These are phyloP conservation scores for Erodium trifolium DNA, from an alignment of 441 rosid genomes.

Conservation along the genomic window DNA sequence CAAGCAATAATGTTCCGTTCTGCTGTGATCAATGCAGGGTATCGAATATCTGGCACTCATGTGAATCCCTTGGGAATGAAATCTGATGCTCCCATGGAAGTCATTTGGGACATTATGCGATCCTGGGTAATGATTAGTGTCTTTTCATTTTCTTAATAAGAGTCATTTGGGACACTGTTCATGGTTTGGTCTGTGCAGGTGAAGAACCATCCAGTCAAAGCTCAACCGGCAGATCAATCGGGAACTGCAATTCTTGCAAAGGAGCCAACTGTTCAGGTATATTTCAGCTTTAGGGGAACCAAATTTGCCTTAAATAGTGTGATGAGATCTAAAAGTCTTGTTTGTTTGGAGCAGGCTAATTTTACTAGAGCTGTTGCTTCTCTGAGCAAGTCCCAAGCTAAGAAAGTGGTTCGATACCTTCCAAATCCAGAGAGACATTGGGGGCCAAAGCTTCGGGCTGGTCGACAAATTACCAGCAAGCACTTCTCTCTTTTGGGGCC, in stretches of 20 bases:
- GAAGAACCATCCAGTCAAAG: constrained; percentile 85
- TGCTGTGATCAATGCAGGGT: constrained; percentile 87
- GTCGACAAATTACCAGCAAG: constrained; percentile 86
- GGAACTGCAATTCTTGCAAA: constrained; percentile 86
- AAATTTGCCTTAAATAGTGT: not conserved
- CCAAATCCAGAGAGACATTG: constrained; percentile 97
- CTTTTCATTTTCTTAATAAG: too few species aligned
- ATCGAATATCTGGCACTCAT: constrained; percentile 84
- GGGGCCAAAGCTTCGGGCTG: constrained; percentile 97
- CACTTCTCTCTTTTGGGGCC: constrained; percentile 86
- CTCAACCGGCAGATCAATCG: constrained; percentile 68
- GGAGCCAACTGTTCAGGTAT: constrained; percentile 78
- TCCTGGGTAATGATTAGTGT: constrained; percentile 69
- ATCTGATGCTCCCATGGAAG: constrained; percentile 94
- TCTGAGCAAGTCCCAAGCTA: constrained; percentile 88
- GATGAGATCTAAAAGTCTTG: not conserved
- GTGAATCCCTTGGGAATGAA: constrained; percentile 84
- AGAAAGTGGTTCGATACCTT: constrained; percentile 83
- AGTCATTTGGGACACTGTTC: not conserved
- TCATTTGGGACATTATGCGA: constrained; percentile 96
- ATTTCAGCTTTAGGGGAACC: not conserved
- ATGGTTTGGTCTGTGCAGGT: constrained; percentile 40
- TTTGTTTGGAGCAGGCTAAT: constrained; percentile 49
- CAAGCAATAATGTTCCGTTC: constrained; percentile 86
- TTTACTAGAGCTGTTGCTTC: constrained; percentile 80